Evolutionary conservation across 2,329 filamentous ascomycete species (phyloP).

Genomic region (Cadophora gregata): DNA sequence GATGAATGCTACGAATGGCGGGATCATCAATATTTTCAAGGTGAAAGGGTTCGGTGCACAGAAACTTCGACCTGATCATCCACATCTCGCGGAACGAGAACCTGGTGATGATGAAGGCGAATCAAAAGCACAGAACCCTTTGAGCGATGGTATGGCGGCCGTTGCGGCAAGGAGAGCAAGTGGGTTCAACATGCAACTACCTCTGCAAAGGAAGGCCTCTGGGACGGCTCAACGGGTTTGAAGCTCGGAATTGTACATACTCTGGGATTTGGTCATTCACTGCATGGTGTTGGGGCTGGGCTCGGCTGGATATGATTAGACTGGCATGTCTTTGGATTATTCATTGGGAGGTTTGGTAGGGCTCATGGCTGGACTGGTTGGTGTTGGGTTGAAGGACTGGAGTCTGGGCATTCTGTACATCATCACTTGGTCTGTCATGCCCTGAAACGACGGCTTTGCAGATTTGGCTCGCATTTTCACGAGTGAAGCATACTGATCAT

Average conservation of each 20-base stretch:
- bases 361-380: background rate
- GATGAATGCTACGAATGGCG: conserved; percentile 69
- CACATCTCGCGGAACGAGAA: conserved; percentile 9
- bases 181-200: conserved; percentile 34
- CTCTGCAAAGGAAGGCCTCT: conserved; percentile 26
- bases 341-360: background rate
- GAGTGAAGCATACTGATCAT: background rate
- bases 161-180: conserved; percentile 32
- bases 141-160: conserved; percentile 26
- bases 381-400: background rate
- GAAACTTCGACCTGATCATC: conserved; percentile 49
- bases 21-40: conserved; percentile 68
- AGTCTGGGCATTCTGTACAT: background rate
- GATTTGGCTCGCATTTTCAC: background rate
- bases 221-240: conserved; percentile 11
- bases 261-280: background rate
- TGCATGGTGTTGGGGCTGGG: conserved; percentile 10
- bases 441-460: background rate
- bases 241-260: background rate
- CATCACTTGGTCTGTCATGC: background rate
- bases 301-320: conserved; percentile 1
- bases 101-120: conserved; percentile 14
- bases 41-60: conserved; percentile 62
- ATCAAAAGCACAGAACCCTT: background rate
- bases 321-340: conserved; percentile 13